phyloP scores from a whole-genome alignment of 2,329 filamentous ascomycete species.

The Akanthomyces lecanii region DNA sequence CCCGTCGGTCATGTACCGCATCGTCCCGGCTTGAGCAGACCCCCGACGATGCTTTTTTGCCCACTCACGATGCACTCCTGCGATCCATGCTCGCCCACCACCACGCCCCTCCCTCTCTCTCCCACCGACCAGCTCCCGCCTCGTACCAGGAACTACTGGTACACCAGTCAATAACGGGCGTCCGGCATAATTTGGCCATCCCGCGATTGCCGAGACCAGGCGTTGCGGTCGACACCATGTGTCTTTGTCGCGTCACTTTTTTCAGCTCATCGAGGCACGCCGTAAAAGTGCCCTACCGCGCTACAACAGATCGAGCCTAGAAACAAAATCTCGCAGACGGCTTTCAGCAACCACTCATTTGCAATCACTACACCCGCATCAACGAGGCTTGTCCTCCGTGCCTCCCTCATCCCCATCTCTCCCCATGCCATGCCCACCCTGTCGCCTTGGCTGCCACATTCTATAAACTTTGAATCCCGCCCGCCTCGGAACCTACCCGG shows the following conservation, averaged over 20 bases:
- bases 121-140: neutral
- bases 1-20: slow-evolving; percentile 15
- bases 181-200: slow-evolving; percentile 1
- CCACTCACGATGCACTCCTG: neutral
- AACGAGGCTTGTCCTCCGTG: neutral
- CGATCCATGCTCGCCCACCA: neutral
- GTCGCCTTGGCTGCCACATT: neutral
- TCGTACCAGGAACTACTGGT: neutral
- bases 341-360: neutral
- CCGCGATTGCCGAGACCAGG: slow-evolving; percentile 16
- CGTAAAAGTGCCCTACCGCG: neutral
- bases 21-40: slow-evolving; percentile 10
- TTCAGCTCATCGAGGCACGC: slow-evolving; percentile 10
- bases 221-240: neutral
- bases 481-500: slow-evolving; percentile 1
- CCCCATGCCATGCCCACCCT: neutral
- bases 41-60: neutral
- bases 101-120: neutral
- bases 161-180: neutral
- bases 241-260: neutral
- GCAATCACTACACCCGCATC: neutral
- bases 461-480: neutral
- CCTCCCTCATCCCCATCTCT: neutral
- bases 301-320: neutral
- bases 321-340: neutral